A percentile compares a stretch with the other conserved stretches of the same genome.
phyloP scores from a whole-genome alignment of 2,329 filamentous ascomycete genomes.

The Phyllosticta citrichinensis region DNA sequence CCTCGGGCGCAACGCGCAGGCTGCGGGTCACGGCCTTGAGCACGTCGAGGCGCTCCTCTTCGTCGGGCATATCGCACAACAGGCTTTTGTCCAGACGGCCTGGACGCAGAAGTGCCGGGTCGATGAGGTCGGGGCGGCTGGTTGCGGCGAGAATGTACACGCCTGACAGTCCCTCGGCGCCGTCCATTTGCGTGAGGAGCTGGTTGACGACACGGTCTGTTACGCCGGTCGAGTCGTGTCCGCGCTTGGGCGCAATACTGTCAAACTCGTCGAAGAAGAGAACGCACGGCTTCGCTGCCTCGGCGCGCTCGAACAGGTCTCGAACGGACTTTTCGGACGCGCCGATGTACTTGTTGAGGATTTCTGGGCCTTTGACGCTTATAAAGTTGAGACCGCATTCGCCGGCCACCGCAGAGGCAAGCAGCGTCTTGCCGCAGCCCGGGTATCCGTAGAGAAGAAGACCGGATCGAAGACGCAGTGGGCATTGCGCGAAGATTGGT shows the following conservation, averaged over 20 bases:
- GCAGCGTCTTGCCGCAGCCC: constrained; percentile 90
- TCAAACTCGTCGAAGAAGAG: constrained; percentile 99
- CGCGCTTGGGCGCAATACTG: constrained; percentile 91
- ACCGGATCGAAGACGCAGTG: constrained; percentile 85
- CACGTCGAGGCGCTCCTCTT: constrained; percentile 80
- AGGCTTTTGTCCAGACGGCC: constrained; percentile 89
- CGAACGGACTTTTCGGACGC: constrained; percentile 93
- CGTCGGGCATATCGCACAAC: constrained; percentile 76
- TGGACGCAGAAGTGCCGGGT: constrained; percentile 82
- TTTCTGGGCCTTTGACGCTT: constrained; percentile 94
- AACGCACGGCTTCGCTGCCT: constrained; percentile 83
- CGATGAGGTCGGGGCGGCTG: constrained; percentile 85
- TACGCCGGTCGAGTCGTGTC: constrained; percentile 95
- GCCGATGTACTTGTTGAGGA: constrained; percentile 98
- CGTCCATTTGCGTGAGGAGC: constrained; percentile 96
- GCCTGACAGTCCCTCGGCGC: constrained; percentile 85
- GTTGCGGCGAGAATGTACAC: constrained; percentile 96
- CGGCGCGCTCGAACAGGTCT: constrained; percentile 86
- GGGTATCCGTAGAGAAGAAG: constrained; percentile 90
- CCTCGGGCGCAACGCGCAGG: constrained; percentile 59
- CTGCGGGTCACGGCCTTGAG: constrained; percentile 74
- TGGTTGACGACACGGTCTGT: constrained; percentile 98
- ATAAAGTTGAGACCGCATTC: constrained; percentile 99
- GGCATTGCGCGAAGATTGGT: constrained; percentile 93
- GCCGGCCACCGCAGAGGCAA: constrained; percentile 92